These are phyloP conservation scores for Leptodontidium sp. DNA, from an alignment of 2,329 filamentous ascomycete genomes.

Conservation along the genomic window DNA sequence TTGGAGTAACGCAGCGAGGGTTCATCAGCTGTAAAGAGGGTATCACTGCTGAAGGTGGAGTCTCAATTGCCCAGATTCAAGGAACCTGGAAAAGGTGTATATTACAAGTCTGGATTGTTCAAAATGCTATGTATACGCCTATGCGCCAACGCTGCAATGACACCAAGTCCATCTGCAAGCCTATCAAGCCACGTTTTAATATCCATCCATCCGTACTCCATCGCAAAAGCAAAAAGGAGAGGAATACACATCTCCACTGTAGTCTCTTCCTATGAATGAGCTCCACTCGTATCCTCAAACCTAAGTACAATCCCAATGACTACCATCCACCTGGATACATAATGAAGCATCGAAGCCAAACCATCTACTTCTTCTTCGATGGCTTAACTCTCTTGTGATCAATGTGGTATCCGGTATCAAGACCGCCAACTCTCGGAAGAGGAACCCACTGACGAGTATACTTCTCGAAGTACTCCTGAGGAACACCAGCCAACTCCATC, in stretches of 20 bases:
- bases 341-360: not conserved
- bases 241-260: not conserved
- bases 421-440: not conserved
- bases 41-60: not conserved
- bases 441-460: conserved; percentile 1
- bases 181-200: not conserved
- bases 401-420: conserved; percentile 7
- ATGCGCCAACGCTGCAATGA: not conserved
- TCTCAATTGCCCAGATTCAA: not conserved
- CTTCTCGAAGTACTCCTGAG: not conserved
- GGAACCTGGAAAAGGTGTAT: not conserved
- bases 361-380: conserved; percentile 5
- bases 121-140: not conserved
- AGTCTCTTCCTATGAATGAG: not conserved
- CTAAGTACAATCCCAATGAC: not conserved
- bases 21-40: not conserved
- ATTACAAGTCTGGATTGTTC: not conserved
- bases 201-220: conserved; percentile 1
- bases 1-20: too few species aligned
- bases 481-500: conserved; percentile 6
- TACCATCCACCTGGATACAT: not conserved
- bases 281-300: not conserved
- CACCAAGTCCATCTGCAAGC: conserved; percentile 1
- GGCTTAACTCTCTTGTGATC: not conserved
- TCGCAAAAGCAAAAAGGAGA: not conserved